Conservation (phyloP, 345 rosid species). For the Carallia brachiata region DNA sequence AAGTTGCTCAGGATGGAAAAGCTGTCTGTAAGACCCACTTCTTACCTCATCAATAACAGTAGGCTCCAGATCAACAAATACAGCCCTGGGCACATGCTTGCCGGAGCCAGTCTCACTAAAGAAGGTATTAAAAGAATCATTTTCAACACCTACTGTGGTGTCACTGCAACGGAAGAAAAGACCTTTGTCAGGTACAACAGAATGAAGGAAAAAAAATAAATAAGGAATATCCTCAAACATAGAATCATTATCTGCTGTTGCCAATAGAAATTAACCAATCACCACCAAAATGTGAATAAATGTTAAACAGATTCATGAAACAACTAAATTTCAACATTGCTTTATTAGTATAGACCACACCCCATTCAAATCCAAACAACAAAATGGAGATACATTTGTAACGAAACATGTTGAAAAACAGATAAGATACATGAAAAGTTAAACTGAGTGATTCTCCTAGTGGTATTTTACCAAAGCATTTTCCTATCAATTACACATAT, state of each 20-base stretch:
- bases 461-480: too few species aligned
- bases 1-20: slow-evolving; percentile 92
- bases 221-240: background rate
- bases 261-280: background rate
- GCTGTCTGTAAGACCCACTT: slow-evolving; percentile 70
- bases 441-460: too few species aligned
- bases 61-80: slow-evolving; percentile 82
- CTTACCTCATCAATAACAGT: slow-evolving; percentile 85
- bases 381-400: too few species aligned
- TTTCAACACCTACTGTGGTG: slow-evolving; percentile 48
- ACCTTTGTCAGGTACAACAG: background rate
- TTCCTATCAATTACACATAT: too few species aligned
- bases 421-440: too few species aligned
- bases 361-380: too few species aligned
- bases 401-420: too few species aligned
- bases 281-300: too few species aligned
- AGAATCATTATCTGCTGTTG: background rate
- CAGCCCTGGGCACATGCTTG: slow-evolving; percentile 83
- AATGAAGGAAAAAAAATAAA: background rate
- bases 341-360: too few species aligned
- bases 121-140: slow-evolving; percentile 88
- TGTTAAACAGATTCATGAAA: too few species aligned
- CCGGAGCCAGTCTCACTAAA: slow-evolving; percentile 92
- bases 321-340: too few species aligned
- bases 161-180: slow-evolving; percentile 46